Conservation (phyloP, 345 rosid genomes). For the Cardamine occulta region DNA sequence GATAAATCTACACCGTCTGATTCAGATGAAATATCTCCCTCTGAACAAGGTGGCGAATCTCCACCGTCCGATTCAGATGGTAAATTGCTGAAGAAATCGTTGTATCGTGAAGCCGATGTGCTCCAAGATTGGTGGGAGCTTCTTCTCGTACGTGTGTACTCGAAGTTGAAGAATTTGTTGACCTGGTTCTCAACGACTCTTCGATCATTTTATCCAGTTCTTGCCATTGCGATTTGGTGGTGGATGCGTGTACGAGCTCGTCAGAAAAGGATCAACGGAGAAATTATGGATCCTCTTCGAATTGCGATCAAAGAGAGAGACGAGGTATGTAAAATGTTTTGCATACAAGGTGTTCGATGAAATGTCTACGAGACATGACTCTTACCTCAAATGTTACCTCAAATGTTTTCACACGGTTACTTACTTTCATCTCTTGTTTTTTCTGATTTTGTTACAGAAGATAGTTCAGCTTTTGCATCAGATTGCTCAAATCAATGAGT, state of each 20-base stretch:
- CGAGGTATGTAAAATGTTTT: constrained; percentile 45
- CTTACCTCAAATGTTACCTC: no score
- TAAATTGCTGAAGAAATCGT: background rate
- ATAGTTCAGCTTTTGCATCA: constrained; percentile 57
- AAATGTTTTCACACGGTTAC: constrained; percentile 5
- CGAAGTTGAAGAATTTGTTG: constrained; percentile 38
- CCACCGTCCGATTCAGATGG: constrained; percentile 21
- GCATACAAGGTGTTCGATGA: constrained; percentile 38
- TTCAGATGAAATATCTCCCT: background rate
- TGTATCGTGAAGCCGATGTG: constrained; percentile 13
- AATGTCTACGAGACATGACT: constrained; percentile 11
- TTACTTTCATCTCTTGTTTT: background rate
- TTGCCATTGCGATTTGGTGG: constrained; percentile 51
- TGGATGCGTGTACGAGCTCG: constrained; percentile 48
- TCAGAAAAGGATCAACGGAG: constrained; percentile 34
- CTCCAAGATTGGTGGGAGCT: constrained; percentile 42
- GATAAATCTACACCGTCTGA: constrained; percentile 5
- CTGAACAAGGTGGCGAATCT: constrained; percentile 5
- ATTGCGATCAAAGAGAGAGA: constrained; percentile 51
- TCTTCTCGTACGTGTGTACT: constrained; percentile 37
- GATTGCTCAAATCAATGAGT: constrained; percentile 63
- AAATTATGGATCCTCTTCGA: constrained; percentile 37
- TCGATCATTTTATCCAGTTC: constrained; percentile 32
- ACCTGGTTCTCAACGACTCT: constrained; percentile 38
- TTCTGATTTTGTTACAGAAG: constrained; percentile 44